These are phyloP conservation scores for Boletus huronensis DNA, from an alignment of 768 basidiomycete species.

Conservation along the genomic window DNA sequence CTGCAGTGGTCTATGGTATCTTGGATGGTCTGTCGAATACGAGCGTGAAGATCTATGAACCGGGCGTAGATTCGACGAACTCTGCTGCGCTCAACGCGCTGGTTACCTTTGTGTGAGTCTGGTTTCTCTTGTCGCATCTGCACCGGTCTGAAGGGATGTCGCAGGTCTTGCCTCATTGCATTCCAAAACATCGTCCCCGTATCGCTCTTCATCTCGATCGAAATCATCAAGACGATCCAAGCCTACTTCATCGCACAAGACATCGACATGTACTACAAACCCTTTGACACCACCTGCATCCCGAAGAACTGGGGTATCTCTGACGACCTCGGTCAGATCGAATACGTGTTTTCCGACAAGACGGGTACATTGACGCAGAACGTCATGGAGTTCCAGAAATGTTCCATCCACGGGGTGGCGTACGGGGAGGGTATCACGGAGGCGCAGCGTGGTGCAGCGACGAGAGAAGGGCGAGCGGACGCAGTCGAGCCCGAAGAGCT, in stretches of 20 bases:
- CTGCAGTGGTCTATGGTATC: conserved; percentile 74
- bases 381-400: conserved; percentile 98
- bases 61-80: conserved; percentile 55
- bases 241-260: conserved; percentile 97
- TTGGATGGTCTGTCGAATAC: conserved; percentile 57
- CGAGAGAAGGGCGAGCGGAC: conserved; percentile 70
- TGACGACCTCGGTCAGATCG: conserved; percentile 97
- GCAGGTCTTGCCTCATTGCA: conserved; percentile 85
- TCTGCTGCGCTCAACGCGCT: conserved; percentile 69
- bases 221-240: conserved; percentile 97
- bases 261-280: conserved; percentile 91
- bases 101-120: conserved; percentile 85
- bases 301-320: conserved; percentile 99
- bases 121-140: background rate
- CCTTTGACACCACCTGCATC: conserved; percentile 82
- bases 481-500: conserved; percentile 69
- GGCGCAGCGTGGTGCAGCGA: conserved; percentile 89
- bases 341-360: conserved; percentile 93
- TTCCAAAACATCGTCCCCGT: conserved; percentile 98
- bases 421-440: conserved; percentile 97
- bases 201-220: conserved; percentile 94
- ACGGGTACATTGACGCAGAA: conserved; percentile 98
- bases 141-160: conserved; percentile 3
- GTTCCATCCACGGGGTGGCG: conserved; percentile 75
- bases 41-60: conserved; percentile 73